Evolutionary conservation across 176 grass and related monocot genomes (phyloP).

Genomic region (Carex cristatella): DNA sequence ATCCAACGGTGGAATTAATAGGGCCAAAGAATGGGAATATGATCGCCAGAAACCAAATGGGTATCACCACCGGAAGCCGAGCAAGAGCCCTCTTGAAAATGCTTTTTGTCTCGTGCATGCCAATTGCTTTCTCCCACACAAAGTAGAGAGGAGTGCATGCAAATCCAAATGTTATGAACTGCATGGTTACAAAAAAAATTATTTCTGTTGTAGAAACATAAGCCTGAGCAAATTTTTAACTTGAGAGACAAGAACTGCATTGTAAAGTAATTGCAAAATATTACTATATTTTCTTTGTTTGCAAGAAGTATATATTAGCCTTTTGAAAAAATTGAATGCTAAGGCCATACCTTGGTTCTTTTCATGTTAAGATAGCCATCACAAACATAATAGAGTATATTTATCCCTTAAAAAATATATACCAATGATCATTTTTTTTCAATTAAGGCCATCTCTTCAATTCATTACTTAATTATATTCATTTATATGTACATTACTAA

Average conservation of each 20-base stretch:
- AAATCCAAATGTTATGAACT: slow-evolving; percentile 97
- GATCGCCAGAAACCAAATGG: slow-evolving; percentile 94
- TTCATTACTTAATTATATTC: not conserved
- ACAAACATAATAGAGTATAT: not conserved
- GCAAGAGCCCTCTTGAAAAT: slow-evolving; percentile 39
- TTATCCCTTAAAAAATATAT: not conserved
- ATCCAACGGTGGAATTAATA: slow-evolving; percentile 89
- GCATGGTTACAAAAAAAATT: not conserved
- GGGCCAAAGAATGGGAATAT: slow-evolving; percentile 95
- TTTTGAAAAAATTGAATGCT: not conserved
- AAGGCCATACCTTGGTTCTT: not conserved
- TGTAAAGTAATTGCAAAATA: not conserved
- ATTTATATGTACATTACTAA: not conserved
- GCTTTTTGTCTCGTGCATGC: slow-evolving; percentile 48
- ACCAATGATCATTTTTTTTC: not conserved
- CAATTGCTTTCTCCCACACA: slow-evolving; percentile 89
- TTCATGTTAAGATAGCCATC: not conserved
- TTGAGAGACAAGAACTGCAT: not conserved
- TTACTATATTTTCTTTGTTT: not conserved
- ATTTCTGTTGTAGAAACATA: not conserved
- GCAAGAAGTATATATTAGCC: not conserved
- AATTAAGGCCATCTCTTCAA: not conserved
- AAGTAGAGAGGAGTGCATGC: slow-evolving; percentile 96
- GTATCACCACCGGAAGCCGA: slow-evolving; percentile 61
- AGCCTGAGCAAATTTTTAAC: not conserved